phyloP scores from a whole-genome alignment of 2,329 filamentous ascomycete species.

The Monilinia vaccinii-corymbosi region DNA sequence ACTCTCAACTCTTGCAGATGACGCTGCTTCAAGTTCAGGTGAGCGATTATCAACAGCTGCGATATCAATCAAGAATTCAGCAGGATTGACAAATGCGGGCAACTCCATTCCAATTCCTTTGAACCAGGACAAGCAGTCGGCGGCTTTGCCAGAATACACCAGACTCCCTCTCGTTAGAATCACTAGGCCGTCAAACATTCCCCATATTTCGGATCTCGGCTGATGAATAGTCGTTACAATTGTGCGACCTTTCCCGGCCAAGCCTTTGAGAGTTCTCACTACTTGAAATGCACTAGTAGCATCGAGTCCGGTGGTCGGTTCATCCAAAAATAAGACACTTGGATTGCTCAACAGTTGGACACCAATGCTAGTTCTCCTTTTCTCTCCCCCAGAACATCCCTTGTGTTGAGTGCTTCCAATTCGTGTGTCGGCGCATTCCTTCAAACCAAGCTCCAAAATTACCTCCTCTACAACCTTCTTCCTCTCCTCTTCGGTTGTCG shows the following conservation, averaged over 20 bases:
- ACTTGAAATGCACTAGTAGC: constrained; percentile 70
- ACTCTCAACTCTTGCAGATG: constrained; percentile 47
- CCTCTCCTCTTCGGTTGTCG: constrained; percentile 50
- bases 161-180: constrained; percentile 58
- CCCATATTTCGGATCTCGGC: constrained; percentile 72
- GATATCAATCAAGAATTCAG: constrained; percentile 66
- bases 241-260: constrained; percentile 60
- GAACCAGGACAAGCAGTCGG: constrained; percentile 56
- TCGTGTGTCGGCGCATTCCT: constrained; percentile 66
- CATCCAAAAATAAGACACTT: constrained; percentile 68
- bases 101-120: constrained; percentile 48
- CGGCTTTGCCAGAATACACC: constrained; percentile 55
- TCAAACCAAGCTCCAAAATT: constrained; percentile 64
- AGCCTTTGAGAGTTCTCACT: constrained; percentile 56
- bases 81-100: constrained; percentile 67
- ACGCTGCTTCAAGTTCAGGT: constrained; percentile 53
- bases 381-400: constrained; percentile 72
- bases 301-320: constrained; percentile 70
- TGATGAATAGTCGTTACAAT: constrained; percentile 70
- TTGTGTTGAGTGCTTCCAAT: constrained; percentile 64
- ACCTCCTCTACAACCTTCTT: constrained; percentile 62
- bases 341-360: constrained; percentile 74
- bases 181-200: constrained; percentile 63
- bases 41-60: constrained; percentile 66
- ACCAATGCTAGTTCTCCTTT: constrained; percentile 66